Percentiles rank a stretch among this genome's conserved stretches.
phyloP scores from a whole-genome alignment of 306 rosid genomes.

The Sesbania bispinosa region DNA sequence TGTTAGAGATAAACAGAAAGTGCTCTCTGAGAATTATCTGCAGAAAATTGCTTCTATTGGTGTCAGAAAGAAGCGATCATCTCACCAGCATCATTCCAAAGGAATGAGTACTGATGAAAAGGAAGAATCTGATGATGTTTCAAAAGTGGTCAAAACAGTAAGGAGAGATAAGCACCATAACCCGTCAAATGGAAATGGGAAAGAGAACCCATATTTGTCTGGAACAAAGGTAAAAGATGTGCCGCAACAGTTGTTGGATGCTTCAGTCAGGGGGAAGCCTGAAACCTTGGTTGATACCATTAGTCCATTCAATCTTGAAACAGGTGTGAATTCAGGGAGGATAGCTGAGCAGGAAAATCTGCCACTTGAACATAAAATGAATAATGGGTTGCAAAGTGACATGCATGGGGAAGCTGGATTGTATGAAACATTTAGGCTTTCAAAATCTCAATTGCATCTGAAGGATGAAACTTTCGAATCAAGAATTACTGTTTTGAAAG shows the following conservation, averaged over 20 bases:
- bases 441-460: slow-evolving; percentile 27
- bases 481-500: slow-evolving; percentile 30
- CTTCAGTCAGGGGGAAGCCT: slow-evolving; percentile 7
- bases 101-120: slow-evolving; percentile 37
- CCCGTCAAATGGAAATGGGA: slow-evolving; percentile 23
- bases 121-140: slow-evolving; percentile 31
- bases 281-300: slow-evolving; percentile 13
- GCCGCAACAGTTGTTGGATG: neutral
- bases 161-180: slow-evolving; percentile 30
- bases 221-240: slow-evolving; percentile 7
- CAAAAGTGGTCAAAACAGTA: slow-evolving; percentile 31
- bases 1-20: slow-evolving; percentile 46
- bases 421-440: slow-evolving; percentile 15
- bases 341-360: slow-evolving; percentile 6
- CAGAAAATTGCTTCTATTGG: slow-evolving; percentile 75
- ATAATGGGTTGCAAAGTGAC: slow-evolving; percentile 6
- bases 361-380: slow-evolving; percentile 3
- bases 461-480: slow-evolving; percentile 20
- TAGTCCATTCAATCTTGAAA: slow-evolving; percentile 11
- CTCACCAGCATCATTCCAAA: slow-evolving; percentile 23
- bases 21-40: slow-evolving; percentile 71
- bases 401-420: slow-evolving; percentile 27
- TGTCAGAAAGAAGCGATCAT: slow-evolving; percentile 39
- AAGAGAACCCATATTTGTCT: slow-evolving; percentile 18
- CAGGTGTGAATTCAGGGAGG: slow-evolving; percentile 17